These are phyloP conservation scores for Triticum dicoccoides DNA, from an alignment of 176 grass and related monocot genomes.

Conservation along the genomic window DNA sequence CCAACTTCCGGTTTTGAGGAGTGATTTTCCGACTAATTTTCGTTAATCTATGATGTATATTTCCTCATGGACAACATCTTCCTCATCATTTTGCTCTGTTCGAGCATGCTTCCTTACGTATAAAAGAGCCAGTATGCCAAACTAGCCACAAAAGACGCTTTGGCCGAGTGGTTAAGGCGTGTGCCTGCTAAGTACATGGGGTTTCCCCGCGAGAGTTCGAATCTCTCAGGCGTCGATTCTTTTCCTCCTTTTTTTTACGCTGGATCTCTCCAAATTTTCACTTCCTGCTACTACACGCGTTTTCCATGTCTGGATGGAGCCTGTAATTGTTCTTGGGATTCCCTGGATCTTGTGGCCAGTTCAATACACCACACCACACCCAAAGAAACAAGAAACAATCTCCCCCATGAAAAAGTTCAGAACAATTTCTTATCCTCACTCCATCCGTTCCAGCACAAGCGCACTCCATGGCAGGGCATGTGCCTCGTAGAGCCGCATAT, in stretches of 20 bases:
- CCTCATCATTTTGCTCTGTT: too few species aligned
- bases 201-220: conserved; percentile 99
- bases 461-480: not conserved
- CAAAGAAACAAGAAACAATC: not conserved
- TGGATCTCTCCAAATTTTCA: too few species aligned
- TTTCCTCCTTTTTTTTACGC: too few species aligned
- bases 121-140: rapidly evolving
- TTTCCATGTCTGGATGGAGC: not conserved
- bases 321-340: not conserved
- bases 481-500: not conserved
- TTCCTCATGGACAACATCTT: not conserved
- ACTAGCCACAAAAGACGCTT: conserved; percentile 34
- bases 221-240: conserved; percentile 92
- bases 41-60: not conserved
- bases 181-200: conserved; percentile 99
- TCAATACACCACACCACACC: not conserved
- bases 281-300: too few species aligned
- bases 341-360: not conserved
- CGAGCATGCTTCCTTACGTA: not conserved
- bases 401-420: not conserved
- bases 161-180: conserved; percentile 99
- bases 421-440: not conserved
- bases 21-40: not conserved
- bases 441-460: not conserved
- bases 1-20: not conserved